phyloP scores from a whole-genome alignment of 1,284 basidiomycete genomes.

The Athelia psychrophila region DNA sequence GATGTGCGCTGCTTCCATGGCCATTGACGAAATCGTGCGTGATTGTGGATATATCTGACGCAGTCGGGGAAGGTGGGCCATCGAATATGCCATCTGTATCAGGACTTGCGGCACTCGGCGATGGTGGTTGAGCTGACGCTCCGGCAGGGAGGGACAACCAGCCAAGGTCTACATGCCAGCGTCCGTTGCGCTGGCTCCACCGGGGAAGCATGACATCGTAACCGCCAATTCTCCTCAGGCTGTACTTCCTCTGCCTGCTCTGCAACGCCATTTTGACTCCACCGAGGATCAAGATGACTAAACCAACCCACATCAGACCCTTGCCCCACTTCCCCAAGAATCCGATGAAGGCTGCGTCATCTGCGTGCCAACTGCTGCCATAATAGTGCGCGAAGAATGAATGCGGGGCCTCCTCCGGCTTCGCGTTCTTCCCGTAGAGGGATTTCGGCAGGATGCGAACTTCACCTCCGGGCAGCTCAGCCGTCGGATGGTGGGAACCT shows the following conservation, averaged over 20 bases:
- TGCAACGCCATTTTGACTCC: conserved; percentile 58
- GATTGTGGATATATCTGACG: conserved; percentile 43
- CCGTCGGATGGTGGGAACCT: conserved; percentile 65
- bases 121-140: conserved; percentile 44
- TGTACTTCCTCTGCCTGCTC: conserved; percentile 54
- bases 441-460: conserved; percentile 91
- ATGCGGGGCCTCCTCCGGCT: conserved; percentile 79
- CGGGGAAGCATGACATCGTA: conserved; percentile 78
- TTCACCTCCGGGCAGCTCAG: conserved; percentile 52
- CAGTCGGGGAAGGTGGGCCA: conserved; percentile 51
- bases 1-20: conserved; percentile 30
- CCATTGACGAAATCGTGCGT: conserved; percentile 35
- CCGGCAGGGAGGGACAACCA: conserved; percentile 50
- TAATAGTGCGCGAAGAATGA: conserved; percentile 97
- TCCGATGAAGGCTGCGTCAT: conserved; percentile 90
- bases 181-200: conserved; percentile 61
- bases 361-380: conserved; percentile 95
- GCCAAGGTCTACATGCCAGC: conserved; percentile 70
- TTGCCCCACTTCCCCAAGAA: conserved; percentile 90
- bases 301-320: conserved; percentile 78
- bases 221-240: conserved; percentile 59
- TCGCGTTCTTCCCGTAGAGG: conserved; percentile 96
- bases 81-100: conserved; percentile 56
- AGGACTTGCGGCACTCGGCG: conserved; percentile 45
- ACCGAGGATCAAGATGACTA: conserved; percentile 69